A percentile compares a stretch with the other conserved stretches of the same genome.
phyloP scores from a whole-genome alignment of 2,329 filamentous ascomycete species.

The Venturia asperata region DNA sequence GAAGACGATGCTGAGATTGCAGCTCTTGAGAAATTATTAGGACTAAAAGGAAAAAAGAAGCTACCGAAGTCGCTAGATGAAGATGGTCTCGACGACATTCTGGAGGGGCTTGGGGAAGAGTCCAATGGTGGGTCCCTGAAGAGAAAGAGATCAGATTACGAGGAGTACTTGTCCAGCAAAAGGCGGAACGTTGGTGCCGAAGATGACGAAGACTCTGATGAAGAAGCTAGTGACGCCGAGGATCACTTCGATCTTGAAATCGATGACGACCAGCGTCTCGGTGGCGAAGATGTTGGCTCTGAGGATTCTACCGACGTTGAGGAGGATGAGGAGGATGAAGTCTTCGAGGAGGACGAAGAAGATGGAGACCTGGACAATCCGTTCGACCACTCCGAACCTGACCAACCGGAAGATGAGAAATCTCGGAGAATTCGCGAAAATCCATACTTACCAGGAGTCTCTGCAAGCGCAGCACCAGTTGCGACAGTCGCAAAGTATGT shows the following conservation, averaged over 20 bases:
- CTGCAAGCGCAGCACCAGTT: conserved; percentile 49
- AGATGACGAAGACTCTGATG: conserved; percentile 25
- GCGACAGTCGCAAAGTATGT: conserved; percentile 65
- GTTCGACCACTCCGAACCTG: conserved; percentile 27
- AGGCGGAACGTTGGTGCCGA: conserved; percentile 29
- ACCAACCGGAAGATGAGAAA: conserved; percentile 27
- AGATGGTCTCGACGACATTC: conserved; percentile 72
- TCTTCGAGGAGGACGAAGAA: conserved; percentile 25
- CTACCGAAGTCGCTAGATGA: conserved; percentile 67
- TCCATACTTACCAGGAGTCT: conserved; percentile 78
- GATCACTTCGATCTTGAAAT: conserved; percentile 23
- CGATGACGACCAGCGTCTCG: conserved; percentile 28
- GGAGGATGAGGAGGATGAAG: conserved; percentile 26
- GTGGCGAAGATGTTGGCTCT: conserved; percentile 25
- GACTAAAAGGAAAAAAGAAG: conserved; percentile 69
- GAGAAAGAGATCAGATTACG: conserved; percentile 51
- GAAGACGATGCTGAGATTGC: conserved; percentile 86
- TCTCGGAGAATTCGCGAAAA: conserved; percentile 59
- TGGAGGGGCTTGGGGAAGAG: conserved; percentile 56
- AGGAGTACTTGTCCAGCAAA: conserved; percentile 54
- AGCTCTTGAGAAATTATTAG: conserved; percentile 77
- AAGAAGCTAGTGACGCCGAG: conserved; percentile 28
- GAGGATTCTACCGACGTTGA: conserved; percentile 33
- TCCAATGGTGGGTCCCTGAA: conserved; percentile 45
- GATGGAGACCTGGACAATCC: conserved; percentile 28